Base-by-base conservation (phyloP, 139 green algal genomes). In the Chlamydomonas schloesseri region DNA sequence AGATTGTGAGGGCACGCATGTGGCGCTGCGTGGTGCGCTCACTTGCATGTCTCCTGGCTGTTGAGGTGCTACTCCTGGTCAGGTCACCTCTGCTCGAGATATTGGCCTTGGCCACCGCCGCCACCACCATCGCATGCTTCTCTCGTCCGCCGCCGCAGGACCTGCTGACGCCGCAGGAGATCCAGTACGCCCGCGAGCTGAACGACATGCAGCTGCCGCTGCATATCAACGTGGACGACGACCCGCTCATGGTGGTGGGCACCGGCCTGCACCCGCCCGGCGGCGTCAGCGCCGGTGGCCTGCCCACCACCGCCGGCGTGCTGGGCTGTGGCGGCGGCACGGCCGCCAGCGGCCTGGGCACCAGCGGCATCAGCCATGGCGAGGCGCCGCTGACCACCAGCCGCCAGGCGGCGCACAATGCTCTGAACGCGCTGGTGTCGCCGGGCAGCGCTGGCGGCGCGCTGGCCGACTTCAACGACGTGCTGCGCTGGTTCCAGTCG, bases 171-270 rank as follows among this genome's bases (percentile, higher is more conserved):
- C 81, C 80, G 2, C 69, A 47, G 57, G 87, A 91, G 68, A 69
- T 85, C 64, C 81, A 86, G 46, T 88, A 85, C 42, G 87, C 46
- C 0, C 68, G 82, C 36, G 87, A 91, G 87, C 74, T 91, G 42
- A 91, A 88, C 74, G 36, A 70, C 50, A 88, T 91, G 87, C 79
- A 82, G 24, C 71, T 88, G 33, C 87, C 87, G 33, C 58, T 88
- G 64, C 81, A 88, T 33, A 87, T 82, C 53, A 55, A 60, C 69
- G 17, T 87, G 33, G 69, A 72, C 34, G 81, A 87, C 10, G 69
- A 87, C 34, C n/a, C 47, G 29, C 36, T 67, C 23, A n/a, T 67
- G 18, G 55, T 24, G 55, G 55, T 50, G 42, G 42, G 42, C 42
- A 57, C 18, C 37, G 36, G 34, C 36, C 72, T 64, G 28, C 21